Conservation (phyloP, 1,284 basidiomycete species). For the Sporisorium scitamineum region DNA sequence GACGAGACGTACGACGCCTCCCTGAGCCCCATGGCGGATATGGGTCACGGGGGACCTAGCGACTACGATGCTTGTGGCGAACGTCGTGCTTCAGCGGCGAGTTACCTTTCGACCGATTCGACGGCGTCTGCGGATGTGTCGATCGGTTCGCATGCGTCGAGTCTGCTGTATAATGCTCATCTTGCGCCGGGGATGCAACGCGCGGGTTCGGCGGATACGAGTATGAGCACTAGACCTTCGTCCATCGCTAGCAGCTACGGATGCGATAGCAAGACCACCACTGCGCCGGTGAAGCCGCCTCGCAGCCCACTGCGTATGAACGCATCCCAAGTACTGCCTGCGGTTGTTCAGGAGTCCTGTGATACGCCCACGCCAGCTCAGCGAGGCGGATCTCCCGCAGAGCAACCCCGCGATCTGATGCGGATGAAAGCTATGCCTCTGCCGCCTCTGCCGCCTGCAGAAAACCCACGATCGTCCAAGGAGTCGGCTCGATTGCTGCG, state of each 20-base stretch:
- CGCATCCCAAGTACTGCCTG: conserved; percentile 8
- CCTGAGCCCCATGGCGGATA: conserved; percentile 42
- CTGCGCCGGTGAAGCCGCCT: conserved; percentile 21
- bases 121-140: conserved; percentile 32
- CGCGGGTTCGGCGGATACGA: conserved; percentile 18
- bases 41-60: conserved; percentile 22
- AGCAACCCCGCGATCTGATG: conserved; percentile 12
- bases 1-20: conserved; percentile 33
- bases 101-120: conserved; percentile 36
- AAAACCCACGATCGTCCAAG: conserved; percentile 17
- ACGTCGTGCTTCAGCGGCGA: conserved; percentile 30
- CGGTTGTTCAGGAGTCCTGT: conserved; percentile 14
- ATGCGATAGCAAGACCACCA: not conserved
- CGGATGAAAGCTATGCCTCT: conserved; percentile 34
- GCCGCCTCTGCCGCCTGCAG: conserved; percentile 21
- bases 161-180: conserved; percentile 37
- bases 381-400: not conserved
- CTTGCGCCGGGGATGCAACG: conserved; percentile 28
- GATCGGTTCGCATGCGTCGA: conserved; percentile 32
- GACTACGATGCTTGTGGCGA: conserved; percentile 2
- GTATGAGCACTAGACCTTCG: conserved; percentile 29
- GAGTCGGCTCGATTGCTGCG: conserved; percentile 15
- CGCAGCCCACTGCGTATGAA: conserved; percentile 27
- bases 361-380: conserved; percentile 19
- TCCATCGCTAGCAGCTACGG: conserved; percentile 41